Evolutionary conservation across 371 early-diverging fungal species (phyloP), one percentile per base, ranked within the genome.

Genomic region (Mortierella sp.): DNA sequence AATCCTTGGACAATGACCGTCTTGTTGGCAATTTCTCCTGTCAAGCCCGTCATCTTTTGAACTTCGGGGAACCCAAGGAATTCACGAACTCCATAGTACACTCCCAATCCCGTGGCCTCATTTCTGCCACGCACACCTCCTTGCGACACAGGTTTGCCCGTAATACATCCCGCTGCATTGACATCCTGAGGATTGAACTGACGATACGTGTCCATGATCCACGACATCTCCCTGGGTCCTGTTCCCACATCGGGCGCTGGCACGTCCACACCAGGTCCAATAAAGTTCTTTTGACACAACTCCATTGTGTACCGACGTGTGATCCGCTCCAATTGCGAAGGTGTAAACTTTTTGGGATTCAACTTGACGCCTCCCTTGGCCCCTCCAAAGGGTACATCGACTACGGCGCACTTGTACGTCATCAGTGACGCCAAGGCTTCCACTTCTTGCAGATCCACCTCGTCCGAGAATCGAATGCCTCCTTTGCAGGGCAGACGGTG

Each of bases 331-430:
- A 95, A 78, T 71, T 94, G 89, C 0, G 87, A 85, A 13, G 83
- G 82, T 34, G 92, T 88, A 81, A 91, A 94, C 63, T 91, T 87
- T 67, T 84, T 87, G 48, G 93, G 93, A 74, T 94, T 86, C 57
- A 94, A 90, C 80, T 87, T 89, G 68, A 94, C 88, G 63, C 94
- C 94, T 73, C 95, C 95, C 84, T 94, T 94, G 78, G 94, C 95
- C 54, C 91, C 90, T 62, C 89, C 89, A 63, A 88, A 94, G 54
- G 95, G 95, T 56, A 95, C 95, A 81, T 95, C 95, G 28, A 95
- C 94, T 22, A 94, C 92, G 45, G 95, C 95, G 81, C 94, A 94
- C 83, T 95, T 95, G 83, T 88, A 95, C 22, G 95, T 95, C 95
- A 95, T 95, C 55, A 92, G 79, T 14, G 91, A 86, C 19, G 90